Evolutionary conservation across 2,329 filamentous ascomycete genomes (phyloP).

Genomic region (Hymenoscyphus fructigenus): DNA sequence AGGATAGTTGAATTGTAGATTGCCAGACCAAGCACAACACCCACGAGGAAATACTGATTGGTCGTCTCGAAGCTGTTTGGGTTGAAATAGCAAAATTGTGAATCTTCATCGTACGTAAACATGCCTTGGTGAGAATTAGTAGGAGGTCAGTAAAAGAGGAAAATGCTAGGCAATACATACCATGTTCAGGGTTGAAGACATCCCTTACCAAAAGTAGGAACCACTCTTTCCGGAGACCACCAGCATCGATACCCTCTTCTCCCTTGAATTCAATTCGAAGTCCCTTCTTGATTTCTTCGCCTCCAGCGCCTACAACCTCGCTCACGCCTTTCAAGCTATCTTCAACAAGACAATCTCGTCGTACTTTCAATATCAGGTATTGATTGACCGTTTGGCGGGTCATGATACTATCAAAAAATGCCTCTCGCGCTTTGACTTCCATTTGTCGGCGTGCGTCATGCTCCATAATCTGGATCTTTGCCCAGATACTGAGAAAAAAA

Average conservation of each 20-base stretch:
- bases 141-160: neutral
- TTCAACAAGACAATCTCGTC: slow-evolving; percentile 82
- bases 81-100: slow-evolving; percentile 90
- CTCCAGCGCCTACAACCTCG: slow-evolving; percentile 75
- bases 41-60: slow-evolving; percentile 88
- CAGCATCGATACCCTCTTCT: slow-evolving; percentile 89
- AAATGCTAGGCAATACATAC: slow-evolving; percentile 46
- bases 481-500: slow-evolving; percentile 86
- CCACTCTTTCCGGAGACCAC: slow-evolving; percentile 91
- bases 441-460: slow-evolving; percentile 87
- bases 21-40: slow-evolving; percentile 81
- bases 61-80: slow-evolving; percentile 85
- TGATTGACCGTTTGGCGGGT: slow-evolving; percentile 71
- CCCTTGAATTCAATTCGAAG: slow-evolving; percentile 81
- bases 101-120: slow-evolving; percentile 90
- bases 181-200: slow-evolving; percentile 87
- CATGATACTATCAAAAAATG: slow-evolving; percentile 88
- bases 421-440: slow-evolving; percentile 82
- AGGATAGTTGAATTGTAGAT: slow-evolving; percentile 96
- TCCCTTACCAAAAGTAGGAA: slow-evolving; percentile 85
- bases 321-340: slow-evolving; percentile 84
- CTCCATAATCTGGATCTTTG: slow-evolving; percentile 88
- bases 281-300: slow-evolving; percentile 87
- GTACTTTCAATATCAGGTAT: slow-evolving; percentile 73
- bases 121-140: slow-evolving; percentile 57